Evolutionary conservation across 768 basidiomycete species (phyloP).

Genomic region (Suillus tomentosus): DNA sequence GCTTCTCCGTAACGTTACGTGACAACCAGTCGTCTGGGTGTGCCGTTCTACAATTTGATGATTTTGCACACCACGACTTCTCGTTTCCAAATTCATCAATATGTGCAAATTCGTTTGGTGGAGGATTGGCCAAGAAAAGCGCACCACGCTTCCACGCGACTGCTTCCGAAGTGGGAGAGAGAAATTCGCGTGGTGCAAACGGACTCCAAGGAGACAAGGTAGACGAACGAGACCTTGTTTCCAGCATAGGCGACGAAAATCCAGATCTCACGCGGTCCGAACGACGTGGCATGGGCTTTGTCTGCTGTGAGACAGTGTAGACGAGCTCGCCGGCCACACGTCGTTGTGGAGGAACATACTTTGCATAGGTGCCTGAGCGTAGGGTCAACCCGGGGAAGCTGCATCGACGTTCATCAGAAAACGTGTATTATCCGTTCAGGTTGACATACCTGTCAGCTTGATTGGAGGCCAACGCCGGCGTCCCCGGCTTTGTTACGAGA

Average conservation of each 20-base stretch:
- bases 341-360: constrained; percentile 1
- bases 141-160: constrained; percentile 18
- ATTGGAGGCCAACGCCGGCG: neutral
- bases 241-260: neutral
- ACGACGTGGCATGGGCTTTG: no score
- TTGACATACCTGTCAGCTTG: neutral
- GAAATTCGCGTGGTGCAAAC: neutral
- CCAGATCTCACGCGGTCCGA: neutral
- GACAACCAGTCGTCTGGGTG: neutral
- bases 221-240: neutral
- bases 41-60: no score
- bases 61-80: neutral
- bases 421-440: neutral
- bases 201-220: neutral
- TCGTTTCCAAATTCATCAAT: constrained; percentile 16
- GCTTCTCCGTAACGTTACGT: neutral
- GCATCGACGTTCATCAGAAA: neutral
- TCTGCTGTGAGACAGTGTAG: neutral
- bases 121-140: constrained; percentile 18
- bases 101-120: constrained; percentile 12
- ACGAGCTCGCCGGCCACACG: neutral
- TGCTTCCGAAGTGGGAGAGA: neutral
- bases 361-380: neutral
- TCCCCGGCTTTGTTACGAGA: neutral
- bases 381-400: neutral